phyloP scores from a whole-genome alignment of 805 yeast genomes.

The Yamadazyma nakazawae region DNA sequence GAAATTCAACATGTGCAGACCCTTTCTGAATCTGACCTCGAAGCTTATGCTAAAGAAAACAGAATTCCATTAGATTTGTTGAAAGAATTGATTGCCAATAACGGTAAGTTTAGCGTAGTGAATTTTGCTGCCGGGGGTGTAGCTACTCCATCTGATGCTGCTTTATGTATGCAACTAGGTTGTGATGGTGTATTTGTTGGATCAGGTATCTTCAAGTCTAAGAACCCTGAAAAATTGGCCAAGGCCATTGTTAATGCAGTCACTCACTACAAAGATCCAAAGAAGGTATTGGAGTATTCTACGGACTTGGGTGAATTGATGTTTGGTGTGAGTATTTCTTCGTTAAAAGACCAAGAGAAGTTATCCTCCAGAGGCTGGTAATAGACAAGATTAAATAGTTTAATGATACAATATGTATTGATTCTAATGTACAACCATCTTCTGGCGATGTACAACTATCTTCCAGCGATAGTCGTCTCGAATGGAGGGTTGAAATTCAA shows the following conservation, averaged over 20 bases:
- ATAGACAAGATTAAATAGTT: slow-evolving; percentile 2
- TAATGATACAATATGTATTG: background rate
- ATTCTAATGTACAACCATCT: background rate
- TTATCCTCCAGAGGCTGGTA: slow-evolving; percentile 55
- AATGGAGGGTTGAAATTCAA: too few relatives aligned
- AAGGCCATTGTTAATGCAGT: slow-evolving; percentile 78
- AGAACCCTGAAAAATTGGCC: slow-evolving; percentile 70
- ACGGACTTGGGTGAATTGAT: slow-evolving; percentile 72
- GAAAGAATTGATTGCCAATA: slow-evolving; percentile 43
- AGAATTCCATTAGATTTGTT: slow-evolving; percentile 60
- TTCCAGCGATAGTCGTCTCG: background rate
- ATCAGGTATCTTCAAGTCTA: slow-evolving; percentile 74
- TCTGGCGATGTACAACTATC: too few relatives aligned
- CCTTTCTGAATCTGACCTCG: slow-evolving; percentile 45
- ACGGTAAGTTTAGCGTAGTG: slow-evolving; percentile 73
- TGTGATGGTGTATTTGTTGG: slow-evolving; percentile 35
- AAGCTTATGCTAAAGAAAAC: slow-evolving; percentile 49
- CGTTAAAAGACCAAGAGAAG: slow-evolving; percentile 44
- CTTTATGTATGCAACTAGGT: slow-evolving; percentile 57
- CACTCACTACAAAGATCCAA: slow-evolving; percentile 62
- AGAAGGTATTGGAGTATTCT: slow-evolving; percentile 58
- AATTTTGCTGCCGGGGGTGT: slow-evolving; percentile 89
- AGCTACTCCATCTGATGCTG: slow-evolving; percentile 87
- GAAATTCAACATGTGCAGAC: slow-evolving; percentile 49
- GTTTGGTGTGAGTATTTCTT: slow-evolving; percentile 65